Conservation (phyloP, 345 rosid species). For the Dimocarpus longan region DNA sequence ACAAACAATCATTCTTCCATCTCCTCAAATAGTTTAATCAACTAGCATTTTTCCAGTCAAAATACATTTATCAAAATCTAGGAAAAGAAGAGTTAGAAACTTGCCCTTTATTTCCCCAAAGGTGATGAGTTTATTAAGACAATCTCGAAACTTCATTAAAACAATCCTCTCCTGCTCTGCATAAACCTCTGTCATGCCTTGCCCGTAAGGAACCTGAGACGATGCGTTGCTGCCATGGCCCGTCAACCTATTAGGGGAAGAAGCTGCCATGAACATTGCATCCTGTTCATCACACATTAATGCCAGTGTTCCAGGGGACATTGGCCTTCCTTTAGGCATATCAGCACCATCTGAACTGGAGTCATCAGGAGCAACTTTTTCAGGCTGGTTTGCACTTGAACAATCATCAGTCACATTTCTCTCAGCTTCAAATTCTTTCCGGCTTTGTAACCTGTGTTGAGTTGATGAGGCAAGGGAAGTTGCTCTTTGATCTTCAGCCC, state of each 20-base stretch:
- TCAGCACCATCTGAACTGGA: conserved; percentile 58
- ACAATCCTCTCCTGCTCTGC: conserved; percentile 86
- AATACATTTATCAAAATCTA: neutral
- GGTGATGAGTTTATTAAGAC: conserved; percentile 82
- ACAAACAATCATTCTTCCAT: neutral
- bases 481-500: conserved; percentile 47
- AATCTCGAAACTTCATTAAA: conserved; percentile 78
- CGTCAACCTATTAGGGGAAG: conserved; percentile 63
- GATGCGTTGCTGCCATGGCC: conserved; percentile 52
- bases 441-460: conserved; percentile 52
- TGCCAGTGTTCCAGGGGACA: conserved; percentile 98
- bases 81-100: conserved; percentile 25
- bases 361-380: conserved; percentile 52
- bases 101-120: conserved; percentile 86
- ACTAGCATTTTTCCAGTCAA: conserved; percentile 1
- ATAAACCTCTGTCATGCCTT: conserved; percentile 61
- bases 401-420: conserved; percentile 53
- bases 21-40: neutral
- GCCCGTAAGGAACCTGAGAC: conserved; percentile 54
- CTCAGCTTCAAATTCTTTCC: conserved; percentile 46
- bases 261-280: conserved; percentile 67
- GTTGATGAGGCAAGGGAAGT: conserved; percentile 57
- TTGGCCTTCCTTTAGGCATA: conserved; percentile 68
- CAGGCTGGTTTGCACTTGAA: conserved; percentile 55
- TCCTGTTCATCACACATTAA: conserved; percentile 99